A percentile compares a stretch with the other conserved stretches of the same genome.
phyloP scores from a whole-genome alignment of 2,329 filamentous ascomycete genomes.

The Venturiaceae sp. region DNA sequence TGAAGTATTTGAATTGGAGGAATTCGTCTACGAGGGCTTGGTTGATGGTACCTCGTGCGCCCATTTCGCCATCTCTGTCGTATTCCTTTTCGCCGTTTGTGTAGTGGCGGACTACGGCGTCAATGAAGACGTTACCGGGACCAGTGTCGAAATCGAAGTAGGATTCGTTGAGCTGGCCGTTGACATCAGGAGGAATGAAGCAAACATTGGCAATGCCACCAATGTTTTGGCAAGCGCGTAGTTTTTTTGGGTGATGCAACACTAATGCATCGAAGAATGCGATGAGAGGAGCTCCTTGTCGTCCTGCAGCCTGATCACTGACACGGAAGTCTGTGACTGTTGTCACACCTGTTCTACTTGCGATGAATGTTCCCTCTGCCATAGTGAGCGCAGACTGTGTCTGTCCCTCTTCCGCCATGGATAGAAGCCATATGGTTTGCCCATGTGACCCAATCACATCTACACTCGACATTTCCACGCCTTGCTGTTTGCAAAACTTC shows the following conservation, averaged over 20 bases:
- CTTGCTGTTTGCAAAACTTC: conserved; percentile 37
- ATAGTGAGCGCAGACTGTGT: conserved; percentile 42
- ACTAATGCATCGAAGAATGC: conserved; percentile 48
- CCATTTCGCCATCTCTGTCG: conserved; percentile 43
- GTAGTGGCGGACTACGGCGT: conserved; percentile 45
- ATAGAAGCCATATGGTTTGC: conserved; percentile 48
- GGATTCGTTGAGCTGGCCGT: conserved; percentile 22
- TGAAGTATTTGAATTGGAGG: conserved; percentile 41
- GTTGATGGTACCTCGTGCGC: conserved; percentile 37
- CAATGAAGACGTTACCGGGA: conserved; percentile 47
- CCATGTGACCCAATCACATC: conserved; percentile 49
- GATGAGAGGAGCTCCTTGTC: conserved; percentile 46
- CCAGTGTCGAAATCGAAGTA: conserved; percentile 47
- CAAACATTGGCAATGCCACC: conserved; percentile 52
- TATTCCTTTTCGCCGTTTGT: conserved; percentile 40
- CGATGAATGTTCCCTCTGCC: conserved; percentile 48
- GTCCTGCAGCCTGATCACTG: conserved; percentile 45
- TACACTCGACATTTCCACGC: conserved; percentile 34
- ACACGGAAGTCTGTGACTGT: conserved; percentile 50
- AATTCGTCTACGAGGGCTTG: conserved; percentile 44
- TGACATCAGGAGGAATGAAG: conserved; percentile 43
- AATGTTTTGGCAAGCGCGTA: conserved; percentile 52
- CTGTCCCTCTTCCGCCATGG: conserved; percentile 40
- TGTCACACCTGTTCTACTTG: conserved; percentile 46
- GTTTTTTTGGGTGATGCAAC: conserved; percentile 46